Percentiles rank a stretch among this genome's conserved stretches.
These are phyloP conservation scores for Aureobasidium lini DNA, from an alignment of 2,329 filamentous ascomycete species.

Conservation along the genomic window DNA sequence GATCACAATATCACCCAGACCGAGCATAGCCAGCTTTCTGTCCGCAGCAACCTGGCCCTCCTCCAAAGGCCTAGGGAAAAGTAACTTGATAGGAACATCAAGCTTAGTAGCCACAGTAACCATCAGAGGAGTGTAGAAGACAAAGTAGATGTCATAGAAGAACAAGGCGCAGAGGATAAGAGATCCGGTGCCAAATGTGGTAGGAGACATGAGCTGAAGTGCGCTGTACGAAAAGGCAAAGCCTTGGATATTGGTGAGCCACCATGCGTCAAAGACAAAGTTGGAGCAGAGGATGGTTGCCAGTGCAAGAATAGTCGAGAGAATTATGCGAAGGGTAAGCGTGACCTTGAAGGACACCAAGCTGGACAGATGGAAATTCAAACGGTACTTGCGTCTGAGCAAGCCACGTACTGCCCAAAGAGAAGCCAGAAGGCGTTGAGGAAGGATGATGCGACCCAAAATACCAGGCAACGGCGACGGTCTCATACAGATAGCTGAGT, in stretches of 20 bases:
- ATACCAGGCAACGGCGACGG: conserved; percentile 47
- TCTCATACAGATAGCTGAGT: conserved; percentile 17
- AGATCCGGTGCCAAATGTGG: conserved; percentile 75
- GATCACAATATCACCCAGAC: conserved; percentile 87
- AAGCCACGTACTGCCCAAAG: conserved; percentile 43
- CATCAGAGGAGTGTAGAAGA: conserved; percentile 84
- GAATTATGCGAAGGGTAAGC: conserved; percentile 46
- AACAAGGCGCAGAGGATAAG: conserved; percentile 74
- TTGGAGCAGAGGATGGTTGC: conserved; percentile 57
- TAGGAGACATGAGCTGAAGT: conserved; percentile 78
- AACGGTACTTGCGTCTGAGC: conserved; percentile 42
- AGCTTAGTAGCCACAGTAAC: conserved; percentile 79
- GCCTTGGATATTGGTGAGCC: conserved; percentile 77
- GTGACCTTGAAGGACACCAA: conserved; percentile 41
- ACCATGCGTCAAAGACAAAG: conserved; percentile 54
- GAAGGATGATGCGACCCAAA: conserved; percentile 41
- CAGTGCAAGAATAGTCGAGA: conserved; percentile 50
- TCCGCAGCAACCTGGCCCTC: conserved; percentile 37
- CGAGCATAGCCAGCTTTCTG: conserved; percentile 62
- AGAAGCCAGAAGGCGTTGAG: conserved; percentile 28
- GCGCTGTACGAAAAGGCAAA: conserved; percentile 80
- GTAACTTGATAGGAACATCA: conserved; percentile 87
- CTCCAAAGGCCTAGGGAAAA: conserved; percentile 61
- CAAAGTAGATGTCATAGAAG: conserved; percentile 91
- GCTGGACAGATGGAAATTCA: conserved; percentile 42